These are phyloP conservation scores for Pyrenochaeta sp. DNA, from an alignment of 2,329 filamentous ascomycete species.

Conservation along the genomic window DNA sequence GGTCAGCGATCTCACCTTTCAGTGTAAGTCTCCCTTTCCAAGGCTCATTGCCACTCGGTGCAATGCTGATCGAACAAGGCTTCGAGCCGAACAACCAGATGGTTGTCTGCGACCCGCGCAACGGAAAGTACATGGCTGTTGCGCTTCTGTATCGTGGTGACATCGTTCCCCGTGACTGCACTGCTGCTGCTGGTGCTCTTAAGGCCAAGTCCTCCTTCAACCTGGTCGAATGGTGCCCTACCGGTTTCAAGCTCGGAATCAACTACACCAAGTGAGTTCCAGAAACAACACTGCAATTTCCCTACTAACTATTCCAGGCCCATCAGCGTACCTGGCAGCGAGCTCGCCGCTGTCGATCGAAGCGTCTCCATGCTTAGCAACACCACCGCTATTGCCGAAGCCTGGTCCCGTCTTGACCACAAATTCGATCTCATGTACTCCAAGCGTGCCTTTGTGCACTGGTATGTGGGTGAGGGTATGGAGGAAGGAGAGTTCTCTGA, in stretches of 20 bases:
- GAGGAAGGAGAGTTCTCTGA: constrained; percentile 91
- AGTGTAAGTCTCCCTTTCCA: constrained; percentile 59
- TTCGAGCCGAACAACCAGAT: constrained; percentile 83
- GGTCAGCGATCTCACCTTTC: constrained; percentile 78
- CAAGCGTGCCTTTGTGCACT: constrained; percentile 79
- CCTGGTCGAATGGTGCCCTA: constrained; percentile 78
- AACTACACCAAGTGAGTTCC: constrained; percentile 67
- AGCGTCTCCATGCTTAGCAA: constrained; percentile 85
- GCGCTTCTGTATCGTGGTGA: constrained; percentile 77
- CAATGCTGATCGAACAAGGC: constrained; percentile 57
- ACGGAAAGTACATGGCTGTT: constrained; percentile 80
- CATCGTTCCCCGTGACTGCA: constrained; percentile 75
- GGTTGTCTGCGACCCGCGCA: constrained; percentile 77
- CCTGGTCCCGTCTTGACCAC: constrained; percentile 76
- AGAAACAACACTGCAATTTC: background rate
- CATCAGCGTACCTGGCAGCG: constrained; percentile 93
- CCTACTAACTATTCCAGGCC: constrained; percentile 71
- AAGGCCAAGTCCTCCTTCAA: constrained; percentile 78
- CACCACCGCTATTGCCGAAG: constrained; percentile 77
- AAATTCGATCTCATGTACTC: constrained; percentile 83
- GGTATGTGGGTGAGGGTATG: constrained; percentile 90
- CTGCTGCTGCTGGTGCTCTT: constrained; percentile 70
- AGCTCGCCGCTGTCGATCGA: constrained; percentile 96
- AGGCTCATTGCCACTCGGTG: background rate
- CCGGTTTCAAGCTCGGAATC: constrained; percentile 79